Evolutionary conservation across 1,284 basidiomycete species (phyloP), one percentile per base, ranked within the genome.

Genomic region (Ustilago lituana): DNA sequence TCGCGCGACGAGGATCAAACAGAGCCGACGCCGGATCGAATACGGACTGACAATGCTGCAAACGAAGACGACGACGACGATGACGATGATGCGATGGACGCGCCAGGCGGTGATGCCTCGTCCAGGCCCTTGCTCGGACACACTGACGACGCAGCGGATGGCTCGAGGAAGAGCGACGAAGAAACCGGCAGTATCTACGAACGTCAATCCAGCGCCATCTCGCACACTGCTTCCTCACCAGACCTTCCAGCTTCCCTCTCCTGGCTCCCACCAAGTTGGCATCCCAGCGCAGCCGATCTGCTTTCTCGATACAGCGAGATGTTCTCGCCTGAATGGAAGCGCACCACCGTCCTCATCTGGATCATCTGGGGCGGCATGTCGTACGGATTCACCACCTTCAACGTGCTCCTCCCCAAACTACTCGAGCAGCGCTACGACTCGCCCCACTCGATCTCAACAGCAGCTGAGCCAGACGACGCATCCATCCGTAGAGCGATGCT

Each of bases 351-450:
- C 46, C 84, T 96, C 32, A 60, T 76, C 36, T 81, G 78, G 78
- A 51, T 64, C 39, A 75, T 80, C 36, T 81, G 79, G 79, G 74
- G 74, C 9, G 62, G 73, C 23, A 68, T 58, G 62, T 65, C 63
- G 47, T 47, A 77, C 90, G 93, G 89, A 2, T 94, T 89, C 78
- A 97, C 92, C 7, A 95, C 95, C 89, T 98, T 98, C 85, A 98
- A 98, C 78, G 93, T 96, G 12, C 98, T 90, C 82, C 86, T 97
- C 19, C 95, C 95, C 0, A 93, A 93, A 76, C 86, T 95, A 14
- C 84, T 98, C 15, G 61, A 73, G 57, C 53, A 53, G 22, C 49
- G 65, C 1, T 64, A 64, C 32, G 69, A 62, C 8, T 23, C 33
- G 7, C 47, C 54, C 23, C 15, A 3, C 19, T 29, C 48, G 3